Conservation (phyloP, 228 moss, liverwort and hornwort genomes). For the Sphagnum magellanicum region DNA sequence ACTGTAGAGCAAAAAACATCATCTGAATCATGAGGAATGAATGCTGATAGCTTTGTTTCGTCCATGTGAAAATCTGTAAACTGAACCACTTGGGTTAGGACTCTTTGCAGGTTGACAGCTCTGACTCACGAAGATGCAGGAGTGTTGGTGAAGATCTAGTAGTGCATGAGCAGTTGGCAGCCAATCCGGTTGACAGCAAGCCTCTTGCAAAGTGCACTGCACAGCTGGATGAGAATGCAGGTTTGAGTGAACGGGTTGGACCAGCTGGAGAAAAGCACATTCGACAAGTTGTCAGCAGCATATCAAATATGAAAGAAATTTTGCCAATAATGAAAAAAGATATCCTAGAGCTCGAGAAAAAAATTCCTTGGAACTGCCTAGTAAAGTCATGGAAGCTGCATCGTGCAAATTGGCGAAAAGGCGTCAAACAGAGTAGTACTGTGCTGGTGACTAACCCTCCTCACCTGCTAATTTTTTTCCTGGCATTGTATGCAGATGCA, state of each 20-base stretch:
- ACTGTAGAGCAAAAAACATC: too few relatives aligned
- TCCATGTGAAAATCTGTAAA: too few relatives aligned
- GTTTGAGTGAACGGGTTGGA: neutral
- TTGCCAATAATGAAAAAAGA: constrained; percentile 46
- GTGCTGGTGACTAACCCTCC: constrained; percentile 3
- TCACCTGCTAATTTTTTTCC: too few relatives aligned
- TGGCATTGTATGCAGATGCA: too few relatives aligned
- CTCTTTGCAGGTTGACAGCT: constrained; percentile 31
- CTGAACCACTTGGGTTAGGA: too few relatives aligned
- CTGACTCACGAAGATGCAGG: constrained; percentile 30
- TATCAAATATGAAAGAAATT: constrained; percentile 26
- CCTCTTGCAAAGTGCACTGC: constrained; percentile 7
- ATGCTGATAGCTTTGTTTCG: too few relatives aligned
- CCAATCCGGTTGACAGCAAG: constrained; percentile 17
- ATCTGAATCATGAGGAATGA: too few relatives aligned
- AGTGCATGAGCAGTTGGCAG: constrained; percentile 9
- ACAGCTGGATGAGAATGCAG: constrained; percentile 2
- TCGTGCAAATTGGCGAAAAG: constrained; percentile 31
- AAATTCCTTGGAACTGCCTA: constrained; percentile 38
- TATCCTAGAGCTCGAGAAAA: constrained; percentile 44
- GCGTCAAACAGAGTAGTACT: constrained; percentile 37
- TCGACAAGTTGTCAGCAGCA: constrained; percentile 11
- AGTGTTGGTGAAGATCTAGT: constrained; percentile 9
- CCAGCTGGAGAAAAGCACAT: constrained; percentile 18
- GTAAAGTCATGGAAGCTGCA: constrained; percentile 25